A percentile compares a stretch with the other conserved stretches of the same genome.
Evolutionary conservation across 345 rosid species (phyloP).

Genomic region (Adansonia digitata): DNA sequence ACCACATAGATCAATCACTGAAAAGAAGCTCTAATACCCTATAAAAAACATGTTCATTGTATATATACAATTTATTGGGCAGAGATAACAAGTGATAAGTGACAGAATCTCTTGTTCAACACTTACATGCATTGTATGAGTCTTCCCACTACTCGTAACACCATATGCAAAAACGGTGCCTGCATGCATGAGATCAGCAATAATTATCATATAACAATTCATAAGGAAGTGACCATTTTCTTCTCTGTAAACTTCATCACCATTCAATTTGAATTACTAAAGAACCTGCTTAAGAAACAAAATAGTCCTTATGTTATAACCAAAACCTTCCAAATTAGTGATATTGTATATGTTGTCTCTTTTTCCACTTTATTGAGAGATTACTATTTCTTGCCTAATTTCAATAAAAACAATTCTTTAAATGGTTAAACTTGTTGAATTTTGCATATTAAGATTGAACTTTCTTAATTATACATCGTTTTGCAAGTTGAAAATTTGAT

Average conservation of each 20-base stretch:
- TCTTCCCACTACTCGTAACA: constrained; percentile 94
- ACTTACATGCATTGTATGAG: constrained; percentile 97
- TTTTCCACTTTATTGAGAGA: neutral
- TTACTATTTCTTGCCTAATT: neutral
- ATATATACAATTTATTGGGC: neutral
- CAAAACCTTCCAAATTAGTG: neutral
- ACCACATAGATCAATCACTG: neutral
- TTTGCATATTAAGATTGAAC: neutral
- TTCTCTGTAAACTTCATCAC: neutral
- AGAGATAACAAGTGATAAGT: neutral
- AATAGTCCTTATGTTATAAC: neutral
- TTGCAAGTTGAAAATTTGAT: neutral
- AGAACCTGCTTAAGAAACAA: neutral
- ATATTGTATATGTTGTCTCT: neutral
- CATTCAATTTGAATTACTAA: neutral
- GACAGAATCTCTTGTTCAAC: neutral
- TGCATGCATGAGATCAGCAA: constrained; percentile 38
- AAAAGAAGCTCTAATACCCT: neutral
- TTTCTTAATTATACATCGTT: neutral
- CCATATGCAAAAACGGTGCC: constrained; percentile 99
- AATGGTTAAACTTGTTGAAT: neutral
- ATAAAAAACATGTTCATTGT: neutral
- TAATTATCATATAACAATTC: neutral
- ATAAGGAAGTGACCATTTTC: neutral
- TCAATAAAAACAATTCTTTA: neutral